Evolutionary conservation across 441 rosid species (phyloP), one percentile per base, ranked within the genome.

Genomic region (Geranium incanum): DNA sequence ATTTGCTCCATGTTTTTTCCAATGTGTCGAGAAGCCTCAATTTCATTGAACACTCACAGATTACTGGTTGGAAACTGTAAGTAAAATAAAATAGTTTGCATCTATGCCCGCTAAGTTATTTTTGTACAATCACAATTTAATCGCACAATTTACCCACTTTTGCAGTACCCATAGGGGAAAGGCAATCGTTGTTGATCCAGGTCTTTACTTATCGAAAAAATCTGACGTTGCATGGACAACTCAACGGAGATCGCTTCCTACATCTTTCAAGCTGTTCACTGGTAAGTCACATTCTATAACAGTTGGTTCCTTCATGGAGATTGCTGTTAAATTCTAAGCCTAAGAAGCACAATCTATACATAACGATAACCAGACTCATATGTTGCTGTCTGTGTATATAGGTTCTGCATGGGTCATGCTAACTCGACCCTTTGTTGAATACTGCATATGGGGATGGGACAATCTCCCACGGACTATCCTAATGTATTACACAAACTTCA

Each of bases 51-150:
- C 89, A 94, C 76, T 80, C 83, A 71, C 87, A 79, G 77, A 83
- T 90, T 67, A 78, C 88, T 71, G 99, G 97, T 18, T 94, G 97
- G 99, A 94, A 94, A 80, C 80, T 90, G 97, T 94, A 87, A 85
- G 97, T 78, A 28, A 65, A 70, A 15, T 55, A 21, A 45, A 57
- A 43, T 52, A 72, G 39, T 71, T 16, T 45, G 67, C 59, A 36
- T 38, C 71, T 72, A 23, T 59, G 60, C 59, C 43, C 33, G 19
- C 4, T 64, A 65, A 36, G 48, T 70, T 43, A 15, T 43, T 72
- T 64, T 16, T 64, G 1, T 4, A 36, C 63, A 0, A 52, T 70
- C 38, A 36, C n/a, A 60, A 21, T 19, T 50, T 68, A 4, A 68
- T 16, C 28, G 5, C 15, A 50, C 38, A 19, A 19, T 66, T 45